Evolutionary conservation across 352 stramenopile genomes (phyloP).

Genomic region (Phytophthora quininea): DNA sequence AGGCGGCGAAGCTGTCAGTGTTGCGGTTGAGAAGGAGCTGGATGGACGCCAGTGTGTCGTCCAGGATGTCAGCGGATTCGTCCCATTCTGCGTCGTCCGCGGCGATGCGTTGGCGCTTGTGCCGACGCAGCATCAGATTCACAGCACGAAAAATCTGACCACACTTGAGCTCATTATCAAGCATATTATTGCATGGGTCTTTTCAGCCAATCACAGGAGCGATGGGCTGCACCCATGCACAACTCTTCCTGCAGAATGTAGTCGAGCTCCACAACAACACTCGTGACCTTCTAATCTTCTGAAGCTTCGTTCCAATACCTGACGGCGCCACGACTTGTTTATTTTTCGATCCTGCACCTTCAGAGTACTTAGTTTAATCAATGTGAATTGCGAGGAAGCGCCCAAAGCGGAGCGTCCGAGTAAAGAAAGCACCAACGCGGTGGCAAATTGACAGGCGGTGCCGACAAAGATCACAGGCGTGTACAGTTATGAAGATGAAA

Average conservation of each 20-base stretch:
- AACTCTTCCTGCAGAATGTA: too few relatives aligned
- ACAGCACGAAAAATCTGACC: too few relatives aligned
- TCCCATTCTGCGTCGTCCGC: constrained; percentile 36
- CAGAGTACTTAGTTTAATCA: too few relatives aligned
- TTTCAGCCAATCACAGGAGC: too few relatives aligned
- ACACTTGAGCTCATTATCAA: too few relatives aligned
- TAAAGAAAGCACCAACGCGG: not conserved
- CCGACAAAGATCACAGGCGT: not conserved
- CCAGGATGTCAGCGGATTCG: constrained; percentile 35
- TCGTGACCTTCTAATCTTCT: too few relatives aligned
- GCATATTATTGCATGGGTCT: too few relatives aligned
- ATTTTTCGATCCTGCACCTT: too few relatives aligned
- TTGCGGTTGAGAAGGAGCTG: constrained; percentile 59
- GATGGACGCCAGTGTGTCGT: constrained; percentile 60
- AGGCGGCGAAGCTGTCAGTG: constrained; percentile 35
- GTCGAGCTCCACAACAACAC: too few relatives aligned
- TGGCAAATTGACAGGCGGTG: not conserved
- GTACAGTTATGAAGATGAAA: not conserved
- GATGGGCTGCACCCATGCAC: too few relatives aligned
- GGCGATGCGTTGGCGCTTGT: constrained; percentile 18
- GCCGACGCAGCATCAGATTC: constrained; percentile 28
- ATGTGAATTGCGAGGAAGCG: not conserved
- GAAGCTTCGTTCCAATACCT: too few relatives aligned
- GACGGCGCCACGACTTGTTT: too few relatives aligned
- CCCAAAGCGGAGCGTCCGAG: not conserved